These are phyloP conservation scores for Lotus japonicus DNA, from an alignment of 306 rosid genomes.

Conservation along the genomic window DNA sequence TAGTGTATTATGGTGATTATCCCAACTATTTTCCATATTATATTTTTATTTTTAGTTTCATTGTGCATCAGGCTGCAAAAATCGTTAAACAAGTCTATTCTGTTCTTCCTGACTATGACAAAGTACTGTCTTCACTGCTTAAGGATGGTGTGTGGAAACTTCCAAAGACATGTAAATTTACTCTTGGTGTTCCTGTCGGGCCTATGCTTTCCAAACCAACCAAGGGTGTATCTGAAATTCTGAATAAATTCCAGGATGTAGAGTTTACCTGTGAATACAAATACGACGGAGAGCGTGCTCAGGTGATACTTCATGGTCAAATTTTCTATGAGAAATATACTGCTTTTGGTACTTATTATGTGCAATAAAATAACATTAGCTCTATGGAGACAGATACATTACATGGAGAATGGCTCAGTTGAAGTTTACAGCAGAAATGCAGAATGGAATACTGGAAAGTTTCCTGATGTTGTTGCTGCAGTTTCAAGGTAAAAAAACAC, in stretches of 20 bases:
- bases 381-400: constrained; percentile 65
- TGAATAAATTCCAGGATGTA: constrained; percentile 67
- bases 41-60: constrained; percentile 16
- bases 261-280: constrained; percentile 94
- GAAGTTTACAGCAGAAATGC: constrained; percentile 95
- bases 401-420: constrained; percentile 73
- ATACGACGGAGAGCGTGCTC: constrained; percentile 96
- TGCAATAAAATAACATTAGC: constrained; percentile 19
- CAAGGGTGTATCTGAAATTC: constrained; percentile 71
- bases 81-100: constrained; percentile 83
- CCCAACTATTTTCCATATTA: not conserved
- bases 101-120: constrained; percentile 78
- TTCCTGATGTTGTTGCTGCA: constrained; percentile 74
- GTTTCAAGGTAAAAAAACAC: constrained; percentile 53
- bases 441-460: constrained; percentile 86
- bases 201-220: constrained; percentile 95
- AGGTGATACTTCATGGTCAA: constrained; percentile 48
- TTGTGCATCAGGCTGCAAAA: constrained; percentile 67
- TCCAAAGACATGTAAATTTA: constrained; percentile 59
- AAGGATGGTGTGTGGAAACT: constrained; percentile 75
- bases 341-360: constrained; percentile 4
- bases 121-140: constrained; percentile 70
- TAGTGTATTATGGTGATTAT: constrained; percentile 8
- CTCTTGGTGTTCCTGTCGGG: constrained; percentile 83
- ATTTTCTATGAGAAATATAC: not conserved